Percentiles rank a stretch among this genome's conserved stretches.
Evolutionary conservation across 2,329 filamentous ascomycete genomes (phyloP).

Genomic region (Cladophialophora psammophila): DNA sequence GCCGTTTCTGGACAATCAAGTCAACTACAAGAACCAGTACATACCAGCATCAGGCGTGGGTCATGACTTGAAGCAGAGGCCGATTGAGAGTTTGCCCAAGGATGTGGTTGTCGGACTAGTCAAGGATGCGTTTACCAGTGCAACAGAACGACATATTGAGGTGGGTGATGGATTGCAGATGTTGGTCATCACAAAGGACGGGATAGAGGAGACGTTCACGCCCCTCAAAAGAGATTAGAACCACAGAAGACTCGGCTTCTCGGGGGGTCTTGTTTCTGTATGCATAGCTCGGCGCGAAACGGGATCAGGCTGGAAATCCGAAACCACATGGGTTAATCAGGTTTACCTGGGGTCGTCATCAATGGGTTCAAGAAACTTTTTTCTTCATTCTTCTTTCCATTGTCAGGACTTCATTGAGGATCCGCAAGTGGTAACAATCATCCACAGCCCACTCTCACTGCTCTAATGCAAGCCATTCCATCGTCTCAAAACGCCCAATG

Average conservation of each 20-base stretch:
- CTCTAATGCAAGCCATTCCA: neutral
- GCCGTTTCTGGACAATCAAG: constrained; percentile 99
- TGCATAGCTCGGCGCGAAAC: constrained; percentile 33
- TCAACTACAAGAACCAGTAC: constrained; percentile 99
- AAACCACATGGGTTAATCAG: constrained; percentile 8
- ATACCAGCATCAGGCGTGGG: constrained; percentile 84
- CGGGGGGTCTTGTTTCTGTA: constrained; percentile 22
- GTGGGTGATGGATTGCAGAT: constrained; percentile 96
- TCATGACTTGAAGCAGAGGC: constrained; percentile 74
- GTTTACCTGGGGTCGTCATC: neutral
- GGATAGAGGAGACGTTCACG: constrained; percentile 83
- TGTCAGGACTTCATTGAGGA: neutral
- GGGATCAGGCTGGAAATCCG: constrained; percentile 13
- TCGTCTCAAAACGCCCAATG: neutral
- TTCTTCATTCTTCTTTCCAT: constrained; percentile 7
- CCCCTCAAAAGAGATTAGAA: constrained; percentile 88
- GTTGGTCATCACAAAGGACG: constrained; percentile 86
- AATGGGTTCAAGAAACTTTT: neutral
- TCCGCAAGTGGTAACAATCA: neutral
- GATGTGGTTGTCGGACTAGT: constrained; percentile 84
- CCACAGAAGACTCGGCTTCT: neutral
- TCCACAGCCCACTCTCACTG: neutral
- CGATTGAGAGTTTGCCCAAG: constrained; percentile 65
- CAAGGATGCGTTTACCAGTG: constrained; percentile 96
- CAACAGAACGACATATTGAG: constrained; percentile 98